These are phyloP conservation scores for Cryphonectria nitschkei DNA, from an alignment of 2,329 filamentous ascomycete genomes.

Conservation along the genomic window DNA sequence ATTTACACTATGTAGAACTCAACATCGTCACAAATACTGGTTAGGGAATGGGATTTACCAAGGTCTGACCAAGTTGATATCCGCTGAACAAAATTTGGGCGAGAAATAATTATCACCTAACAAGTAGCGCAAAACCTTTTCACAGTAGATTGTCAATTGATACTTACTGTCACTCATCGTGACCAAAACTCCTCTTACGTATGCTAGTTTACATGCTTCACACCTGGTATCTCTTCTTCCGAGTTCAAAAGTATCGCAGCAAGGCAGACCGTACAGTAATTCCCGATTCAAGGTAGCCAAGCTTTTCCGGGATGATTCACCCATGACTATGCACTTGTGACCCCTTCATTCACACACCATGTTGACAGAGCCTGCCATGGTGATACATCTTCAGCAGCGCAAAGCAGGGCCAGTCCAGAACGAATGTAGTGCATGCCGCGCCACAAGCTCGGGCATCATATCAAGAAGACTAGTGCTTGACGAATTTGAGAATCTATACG, in stretches of 20 bases:
- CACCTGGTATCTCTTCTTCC: background rate
- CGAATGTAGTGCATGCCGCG: background rate
- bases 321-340: background rate
- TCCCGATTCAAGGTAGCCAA: background rate
- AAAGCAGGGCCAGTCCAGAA: background rate
- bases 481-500: background rate
- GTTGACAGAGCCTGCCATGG: background rate
- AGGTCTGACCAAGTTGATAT: too few species aligned
- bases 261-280: background rate
- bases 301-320: background rate
- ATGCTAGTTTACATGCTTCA: background rate
- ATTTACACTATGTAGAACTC: too few species aligned
- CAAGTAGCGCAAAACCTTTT: background rate
- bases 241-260: background rate
- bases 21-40: too few species aligned
- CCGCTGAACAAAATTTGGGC: too few species aligned
- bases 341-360: background rate
- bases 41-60: too few species aligned
- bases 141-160: background rate
- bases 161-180: background rate
- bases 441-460: background rate
- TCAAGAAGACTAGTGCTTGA: background rate
- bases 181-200: background rate
- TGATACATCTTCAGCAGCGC: background rate
- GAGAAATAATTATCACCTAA: background rate